A percentile compares a stretch with the other conserved stretches of the same genome.
Evolutionary conservation across 768 basidiomycete genomes (phyloP).

Genomic region (Russula sp.): DNA sequence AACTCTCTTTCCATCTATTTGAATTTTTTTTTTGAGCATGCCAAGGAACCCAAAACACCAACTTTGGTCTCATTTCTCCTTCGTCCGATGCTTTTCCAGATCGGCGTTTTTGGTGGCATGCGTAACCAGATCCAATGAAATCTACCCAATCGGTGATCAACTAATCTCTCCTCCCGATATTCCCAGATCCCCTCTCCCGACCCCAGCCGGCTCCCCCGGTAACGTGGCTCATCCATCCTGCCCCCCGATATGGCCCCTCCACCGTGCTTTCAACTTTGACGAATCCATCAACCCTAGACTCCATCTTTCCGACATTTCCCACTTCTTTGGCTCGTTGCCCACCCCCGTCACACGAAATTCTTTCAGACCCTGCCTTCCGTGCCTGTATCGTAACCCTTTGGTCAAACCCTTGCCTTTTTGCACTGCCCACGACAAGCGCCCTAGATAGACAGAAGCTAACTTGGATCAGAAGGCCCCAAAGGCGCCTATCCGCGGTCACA

Average conservation of each 20-base stretch:
- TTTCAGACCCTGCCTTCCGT: slow-evolving; percentile 7
- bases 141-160: slow-evolving; percentile 32
- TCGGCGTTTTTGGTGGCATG: slow-evolving; percentile 30
- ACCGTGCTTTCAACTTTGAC: neutral
- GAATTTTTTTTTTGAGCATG: neutral
- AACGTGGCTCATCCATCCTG: slow-evolving; percentile 23
- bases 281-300: neutral
- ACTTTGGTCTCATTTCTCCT: slow-evolving; percentile 6
- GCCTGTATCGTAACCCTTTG: slow-evolving; percentile 13
- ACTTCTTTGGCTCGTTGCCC: slow-evolving; percentile 5
- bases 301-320: neutral
- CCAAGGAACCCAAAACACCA: neutral
- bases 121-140: slow-evolving; percentile 31
- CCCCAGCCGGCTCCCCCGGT: slow-evolving; percentile 18
- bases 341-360: slow-evolving; percentile 6
- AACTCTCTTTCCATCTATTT: slow-evolving; percentile 1
- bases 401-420: slow-evolving; percentile 19
- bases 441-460: slow-evolving; percentile 21
- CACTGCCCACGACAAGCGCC: slow-evolving; percentile 18
- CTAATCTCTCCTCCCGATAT: slow-evolving; percentile 31
- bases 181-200: slow-evolving; percentile 29
- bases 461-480: slow-evolving; percentile 26
- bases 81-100: slow-evolving; percentile 28
- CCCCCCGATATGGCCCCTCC: neutral
- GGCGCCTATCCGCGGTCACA: slow-evolving; percentile 20